phyloP scores from a whole-genome alignment of 108 stramenopile species.

The Pseudonitzschia pungens region DNA sequence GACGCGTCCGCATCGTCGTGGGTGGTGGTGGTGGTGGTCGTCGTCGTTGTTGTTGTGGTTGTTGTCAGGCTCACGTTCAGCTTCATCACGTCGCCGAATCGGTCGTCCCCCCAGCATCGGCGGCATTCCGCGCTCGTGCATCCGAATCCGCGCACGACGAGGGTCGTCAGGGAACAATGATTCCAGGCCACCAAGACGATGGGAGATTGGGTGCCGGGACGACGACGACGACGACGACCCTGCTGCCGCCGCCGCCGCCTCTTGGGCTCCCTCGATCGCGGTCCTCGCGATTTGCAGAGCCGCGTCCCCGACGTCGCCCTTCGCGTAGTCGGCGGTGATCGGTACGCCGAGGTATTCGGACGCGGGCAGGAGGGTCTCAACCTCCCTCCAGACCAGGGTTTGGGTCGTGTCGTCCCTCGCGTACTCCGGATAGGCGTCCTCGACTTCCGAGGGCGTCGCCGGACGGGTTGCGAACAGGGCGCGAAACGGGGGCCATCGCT shows the following conservation, averaged over 20 bases:
- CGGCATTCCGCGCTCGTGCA: background rate
- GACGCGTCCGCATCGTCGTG: no score
- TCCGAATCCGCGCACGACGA: background rate
- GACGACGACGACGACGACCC: no score
- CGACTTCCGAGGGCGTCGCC: background rate
- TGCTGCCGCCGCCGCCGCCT: no score
- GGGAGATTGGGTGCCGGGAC: background rate
- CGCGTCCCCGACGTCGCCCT: background rate
- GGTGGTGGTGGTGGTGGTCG: background rate
- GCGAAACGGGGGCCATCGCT: background rate
- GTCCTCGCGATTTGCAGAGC: background rate
- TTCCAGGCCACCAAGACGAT: constrained; percentile 10
- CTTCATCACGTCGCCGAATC: constrained; percentile 12
- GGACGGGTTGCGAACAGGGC: constrained; percentile 3
- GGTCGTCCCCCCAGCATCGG: constrained; percentile 3
- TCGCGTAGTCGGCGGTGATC: background rate
- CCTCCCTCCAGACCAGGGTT: background rate
- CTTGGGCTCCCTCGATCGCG: background rate
- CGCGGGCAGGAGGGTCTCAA: background rate
- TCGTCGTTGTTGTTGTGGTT: background rate
- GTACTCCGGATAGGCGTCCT: background rate
- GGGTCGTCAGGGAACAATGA: constrained; percentile 1
- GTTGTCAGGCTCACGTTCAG: constrained; percentile 7
- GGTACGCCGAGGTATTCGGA: background rate
- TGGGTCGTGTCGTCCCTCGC: background rate